These are phyloP conservation scores for Sphaerosporella brunnea DNA, from an alignment of 495 filamentous ascomycete species.

Conservation along the genomic window DNA sequence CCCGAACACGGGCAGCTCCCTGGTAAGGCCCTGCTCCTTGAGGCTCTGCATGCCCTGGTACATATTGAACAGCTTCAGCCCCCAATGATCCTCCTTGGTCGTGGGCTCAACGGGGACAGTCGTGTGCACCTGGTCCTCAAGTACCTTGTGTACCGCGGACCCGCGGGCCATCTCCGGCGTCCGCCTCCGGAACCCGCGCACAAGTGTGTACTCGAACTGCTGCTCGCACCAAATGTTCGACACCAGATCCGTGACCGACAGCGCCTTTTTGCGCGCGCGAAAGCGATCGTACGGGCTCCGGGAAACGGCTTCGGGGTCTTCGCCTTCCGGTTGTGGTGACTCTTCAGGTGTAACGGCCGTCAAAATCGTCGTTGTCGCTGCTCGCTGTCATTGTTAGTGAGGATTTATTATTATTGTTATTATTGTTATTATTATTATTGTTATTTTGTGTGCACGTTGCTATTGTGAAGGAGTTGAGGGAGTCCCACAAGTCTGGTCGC, in stretches of 20 bases:
- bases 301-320: conserved; percentile 25
- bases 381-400: neutral
- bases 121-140: conserved; percentile 71
- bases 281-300: conserved; percentile 57
- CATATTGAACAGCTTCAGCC: conserved; percentile 76
- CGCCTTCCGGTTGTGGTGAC: conserved; percentile 9
- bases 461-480: neutral
- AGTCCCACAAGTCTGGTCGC: neutral
- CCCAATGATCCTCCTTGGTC: conserved; percentile 67
- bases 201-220: conserved; percentile 75
- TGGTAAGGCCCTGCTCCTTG: conserved; percentile 58
- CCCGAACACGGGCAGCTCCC: conserved; percentile 91
- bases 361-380: conserved; percentile 1
- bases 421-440: neutral
- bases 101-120: conserved; percentile 52
- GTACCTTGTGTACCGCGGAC: conserved; percentile 53
- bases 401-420: neutral
- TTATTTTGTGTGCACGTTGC: neutral
- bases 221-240: conserved; percentile 90
- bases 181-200: conserved; percentile 46
- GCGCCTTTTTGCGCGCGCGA: conserved; percentile 54
- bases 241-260: conserved; percentile 81
- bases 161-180: conserved; percentile 76
- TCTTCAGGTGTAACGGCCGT: conserved; percentile 17
- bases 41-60: conserved; percentile 69